Conservation (phyloP, 2,329 filamentous ascomycete species). For the Hymenotorrendiella dingleyae region DNA sequence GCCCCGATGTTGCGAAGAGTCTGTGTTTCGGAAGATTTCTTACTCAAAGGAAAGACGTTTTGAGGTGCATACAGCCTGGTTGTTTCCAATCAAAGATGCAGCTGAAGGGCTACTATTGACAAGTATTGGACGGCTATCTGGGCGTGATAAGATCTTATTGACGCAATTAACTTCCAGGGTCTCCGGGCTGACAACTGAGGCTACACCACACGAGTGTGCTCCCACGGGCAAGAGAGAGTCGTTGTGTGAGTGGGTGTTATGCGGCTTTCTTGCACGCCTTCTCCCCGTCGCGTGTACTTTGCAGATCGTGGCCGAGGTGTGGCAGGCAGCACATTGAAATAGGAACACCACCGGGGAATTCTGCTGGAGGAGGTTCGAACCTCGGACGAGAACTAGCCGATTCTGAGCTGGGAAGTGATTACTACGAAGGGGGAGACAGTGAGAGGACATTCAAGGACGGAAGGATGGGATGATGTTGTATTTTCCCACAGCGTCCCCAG, state of each 20-base stretch:
- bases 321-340: conserved; percentile 9
- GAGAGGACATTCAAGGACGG: too few relatives aligned
- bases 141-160: conserved; percentile 11
- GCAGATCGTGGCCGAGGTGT: conserved; percentile 7
- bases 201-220: too few relatives aligned
- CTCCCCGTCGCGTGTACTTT: conserved; percentile 7
- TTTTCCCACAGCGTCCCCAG: conserved; percentile 7
- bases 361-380: not conserved
- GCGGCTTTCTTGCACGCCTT: conserved; percentile 8
- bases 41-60: conserved; percentile 1
- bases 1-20: conserved; percentile 14
- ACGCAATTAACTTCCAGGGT: conserved; percentile 14
- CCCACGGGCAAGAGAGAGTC: too few relatives aligned
- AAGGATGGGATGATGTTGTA: conserved; percentile 4
- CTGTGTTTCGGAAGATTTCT: conserved; percentile 5
- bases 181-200: too few relatives aligned
- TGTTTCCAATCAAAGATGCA: conserved; percentile 1
- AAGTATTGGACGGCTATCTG: conserved; percentile 12
- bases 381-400: too few relatives aligned
- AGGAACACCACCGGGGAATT: not conserved
- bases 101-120: conserved; percentile 1
- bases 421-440: too few relatives aligned
- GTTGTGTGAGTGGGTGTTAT: conserved; percentile 7
- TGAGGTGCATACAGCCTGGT: not conserved
- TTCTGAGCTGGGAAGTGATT: too few relatives aligned